These are phyloP conservation scores for Calonectria honghensis DNA, from an alignment of 2,329 filamentous ascomycete genomes.

Conservation along the genomic window DNA sequence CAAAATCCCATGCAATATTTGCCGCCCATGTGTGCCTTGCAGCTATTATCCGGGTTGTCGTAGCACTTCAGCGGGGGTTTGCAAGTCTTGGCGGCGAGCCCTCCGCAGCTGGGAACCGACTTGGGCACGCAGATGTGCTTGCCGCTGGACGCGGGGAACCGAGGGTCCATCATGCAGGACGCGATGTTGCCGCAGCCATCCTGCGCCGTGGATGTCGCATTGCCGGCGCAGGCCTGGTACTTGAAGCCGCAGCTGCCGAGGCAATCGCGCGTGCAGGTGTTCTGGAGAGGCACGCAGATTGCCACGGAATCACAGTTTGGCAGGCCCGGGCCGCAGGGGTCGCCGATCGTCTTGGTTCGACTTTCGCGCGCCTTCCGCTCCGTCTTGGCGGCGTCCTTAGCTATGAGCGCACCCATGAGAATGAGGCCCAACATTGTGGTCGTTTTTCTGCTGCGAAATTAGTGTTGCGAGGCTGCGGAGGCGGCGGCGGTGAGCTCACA, in stretches of 20 bases:
- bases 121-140: slow-evolving; percentile 3
- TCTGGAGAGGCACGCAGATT: not conserved
- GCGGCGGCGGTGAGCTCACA: not conserved
- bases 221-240: not conserved
- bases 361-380: no score
- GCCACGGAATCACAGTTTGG: not conserved
- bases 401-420: not conserved
- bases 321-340: not conserved
- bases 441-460: not conserved
- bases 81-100: not conserved
- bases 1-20: not conserved
- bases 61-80: not conserved
- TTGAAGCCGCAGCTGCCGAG: not conserved
- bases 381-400: no score
- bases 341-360: not conserved
- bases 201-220: not conserved
- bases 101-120: not conserved
- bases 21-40: not conserved
- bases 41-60: not conserved
- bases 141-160: not conserved
- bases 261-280: not conserved
- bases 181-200: not conserved
- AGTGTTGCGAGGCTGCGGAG: not conserved
- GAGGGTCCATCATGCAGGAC: not conserved
- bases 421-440: not conserved